A percentile compares a stretch with the other conserved stretches of the same genome.
Conservation (phyloP, 768 basidiomycete species). For the Trametopsis cervina region DNA sequence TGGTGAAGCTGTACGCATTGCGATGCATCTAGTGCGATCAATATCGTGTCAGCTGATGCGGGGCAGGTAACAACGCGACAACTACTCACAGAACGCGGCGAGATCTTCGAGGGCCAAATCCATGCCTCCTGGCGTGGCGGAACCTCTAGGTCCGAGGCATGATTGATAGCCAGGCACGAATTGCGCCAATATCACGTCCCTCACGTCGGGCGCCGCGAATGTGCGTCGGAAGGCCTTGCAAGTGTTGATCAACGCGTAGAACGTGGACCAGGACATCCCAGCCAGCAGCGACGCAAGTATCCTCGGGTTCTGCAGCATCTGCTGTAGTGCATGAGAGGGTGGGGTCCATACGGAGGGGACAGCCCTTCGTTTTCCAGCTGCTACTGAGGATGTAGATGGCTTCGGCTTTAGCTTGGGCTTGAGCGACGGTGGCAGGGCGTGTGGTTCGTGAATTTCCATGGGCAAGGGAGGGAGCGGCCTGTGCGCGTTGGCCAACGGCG, state of each 20-base stretch:
- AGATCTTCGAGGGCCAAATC: conserved; percentile 52
- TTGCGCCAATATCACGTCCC: conserved; percentile 33
- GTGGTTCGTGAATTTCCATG: conserved; percentile 6
- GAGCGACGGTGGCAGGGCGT: not conserved
- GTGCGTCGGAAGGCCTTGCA: conserved; percentile 28
- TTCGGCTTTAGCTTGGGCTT: conserved; percentile 4
- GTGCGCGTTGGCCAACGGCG: conserved; percentile 7
- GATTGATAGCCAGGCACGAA: conserved; percentile 54
- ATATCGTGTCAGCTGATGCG: not conserved
- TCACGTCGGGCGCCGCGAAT: conserved; percentile 26
- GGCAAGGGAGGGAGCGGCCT: conserved; percentile 19
- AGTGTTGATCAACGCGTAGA: conserved; percentile 32
- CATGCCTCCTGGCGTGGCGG: conserved; percentile 38
- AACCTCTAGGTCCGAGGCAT: conserved; percentile 35
- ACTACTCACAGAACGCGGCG: conserved; percentile 52
- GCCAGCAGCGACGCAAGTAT: conserved; percentile 28
- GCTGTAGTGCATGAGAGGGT: conserved; percentile 17
- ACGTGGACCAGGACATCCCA: conserved; percentile 31
- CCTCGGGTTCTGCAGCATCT: conserved; percentile 27
- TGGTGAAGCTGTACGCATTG: conserved; percentile 57
- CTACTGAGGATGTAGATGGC: conserved; percentile 1
- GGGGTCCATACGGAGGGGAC: conserved; percentile 2
- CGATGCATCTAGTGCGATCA: conserved; percentile 18
- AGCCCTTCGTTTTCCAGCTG: conserved; percentile 5
- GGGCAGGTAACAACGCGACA: not conserved